Base-by-base conservation (phyloP, 1,139 yeast genomes). In the Saccharomyces hybrid region DNA sequence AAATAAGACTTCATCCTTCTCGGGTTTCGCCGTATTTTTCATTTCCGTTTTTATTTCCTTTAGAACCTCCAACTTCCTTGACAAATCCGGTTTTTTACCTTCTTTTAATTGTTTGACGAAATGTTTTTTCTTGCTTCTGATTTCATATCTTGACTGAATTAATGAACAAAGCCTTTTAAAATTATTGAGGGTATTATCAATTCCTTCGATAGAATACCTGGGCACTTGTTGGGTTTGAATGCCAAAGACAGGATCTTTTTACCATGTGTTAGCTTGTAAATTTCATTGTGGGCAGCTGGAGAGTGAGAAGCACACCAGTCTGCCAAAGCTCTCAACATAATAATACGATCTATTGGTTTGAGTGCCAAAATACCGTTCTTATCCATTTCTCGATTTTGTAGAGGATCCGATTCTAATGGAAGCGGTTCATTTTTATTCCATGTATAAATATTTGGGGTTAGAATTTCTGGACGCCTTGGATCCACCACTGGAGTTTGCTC, bases 291-390 rank as follows among this genome's bases (percentile, higher is more conserved):
- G 4, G 81, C 70, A 2, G 66, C 63, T 19, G 77, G 78, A 0
- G 83, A 79, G 9, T 75, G 65, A 0, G 77, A 62, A 3, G 77
- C 61, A 34, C 78, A 70, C 86, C 86, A 82, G 55, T 77, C 78
- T 1, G 73, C 72, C 56, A 82, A 66, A 0, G 77, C 67, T 49
- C 81, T 72, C 24, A 82, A 58, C 60, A 81, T 61, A 8, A 80
- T 69, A 21, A 81, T 66, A 53, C 86, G 66, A 57, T 81, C 81
- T 2, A 54, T 51, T 0, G 85, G 81, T 9, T 67, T 59, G 28
- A 82, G 67, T 0, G 80, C 81, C 2, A 69, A 64, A 26, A 81
- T 64, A 1, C 86, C 85, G 1, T 61, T 48, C 9, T 64, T 64
- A 53, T 76, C 81, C 55, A 82, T 75, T 1, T 73, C 77, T 3